Conservation (phyloP, 192 early-diverging fungal species). For the Endogone sp. region DNA sequence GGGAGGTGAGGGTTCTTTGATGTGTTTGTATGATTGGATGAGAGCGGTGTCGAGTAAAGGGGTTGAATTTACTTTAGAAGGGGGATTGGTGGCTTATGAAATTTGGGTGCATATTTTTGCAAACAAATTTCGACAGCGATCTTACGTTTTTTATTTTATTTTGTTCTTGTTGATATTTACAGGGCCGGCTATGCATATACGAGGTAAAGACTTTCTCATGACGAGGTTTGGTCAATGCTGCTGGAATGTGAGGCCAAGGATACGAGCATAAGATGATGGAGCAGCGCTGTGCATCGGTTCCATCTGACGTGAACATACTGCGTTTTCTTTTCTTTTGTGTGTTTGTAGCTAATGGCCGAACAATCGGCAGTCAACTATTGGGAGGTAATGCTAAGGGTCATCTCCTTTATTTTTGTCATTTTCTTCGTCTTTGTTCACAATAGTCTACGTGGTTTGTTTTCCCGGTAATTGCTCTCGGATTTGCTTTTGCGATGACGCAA, state of each 20-base stretch:
- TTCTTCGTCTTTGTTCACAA: neutral
- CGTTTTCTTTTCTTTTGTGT: too few relatives aligned
- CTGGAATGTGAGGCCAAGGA: neutral
- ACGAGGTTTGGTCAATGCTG: neutral
- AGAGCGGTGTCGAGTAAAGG: neutral
- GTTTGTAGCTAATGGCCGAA: constrained; percentile 77
- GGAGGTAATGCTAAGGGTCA: constrained; percentile 55
- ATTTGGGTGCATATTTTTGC: neutral
- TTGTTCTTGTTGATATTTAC: neutral
- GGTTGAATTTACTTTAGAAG: constrained; percentile 2
- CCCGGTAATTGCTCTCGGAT: too few relatives aligned
- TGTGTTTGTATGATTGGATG: too few relatives aligned
- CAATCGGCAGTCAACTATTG: constrained; percentile 96
- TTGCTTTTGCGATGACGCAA: constrained; percentile 1
- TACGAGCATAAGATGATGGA: too few relatives aligned
- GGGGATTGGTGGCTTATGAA: constrained; percentile 1
- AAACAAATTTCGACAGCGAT: neutral
- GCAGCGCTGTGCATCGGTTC: too few relatives aligned
- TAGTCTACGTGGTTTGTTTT: neutral
- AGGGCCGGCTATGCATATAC: constrained; percentile 39
- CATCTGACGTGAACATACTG: too few relatives aligned
- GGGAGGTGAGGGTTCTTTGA: constrained; percentile 57
- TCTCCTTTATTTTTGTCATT: neutral
- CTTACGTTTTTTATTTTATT: constrained; percentile 1
- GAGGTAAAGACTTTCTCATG: constrained; percentile 15